Evolutionary conservation across 2,329 filamentous ascomycete genomes (phyloP).

Genomic region (Xylariaceae sp.): DNA sequence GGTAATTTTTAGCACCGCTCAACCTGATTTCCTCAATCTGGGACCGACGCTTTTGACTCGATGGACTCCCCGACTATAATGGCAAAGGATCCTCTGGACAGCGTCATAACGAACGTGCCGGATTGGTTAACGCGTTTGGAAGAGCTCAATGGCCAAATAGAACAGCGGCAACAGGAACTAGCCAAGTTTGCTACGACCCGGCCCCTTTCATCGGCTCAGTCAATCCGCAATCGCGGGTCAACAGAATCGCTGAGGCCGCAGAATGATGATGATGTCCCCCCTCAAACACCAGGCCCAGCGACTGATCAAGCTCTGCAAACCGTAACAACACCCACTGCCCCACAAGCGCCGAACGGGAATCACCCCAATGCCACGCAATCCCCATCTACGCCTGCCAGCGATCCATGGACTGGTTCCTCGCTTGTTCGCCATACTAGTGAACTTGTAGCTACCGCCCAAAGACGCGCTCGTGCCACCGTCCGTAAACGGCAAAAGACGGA

Average conservation of each 20-base stretch:
- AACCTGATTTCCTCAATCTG: neutral
- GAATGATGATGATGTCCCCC: constrained; percentile 39
- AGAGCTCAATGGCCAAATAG: constrained; percentile 57
- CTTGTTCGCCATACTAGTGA: constrained; percentile 42
- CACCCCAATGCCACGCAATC: constrained; percentile 25
- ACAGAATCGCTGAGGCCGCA: constrained; percentile 51
- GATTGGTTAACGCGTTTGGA: constrained; percentile 58
- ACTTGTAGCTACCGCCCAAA: constrained; percentile 43
- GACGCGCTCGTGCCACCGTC: constrained; percentile 44
- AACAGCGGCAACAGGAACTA: constrained; percentile 57
- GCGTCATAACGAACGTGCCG: constrained; percentile 53
- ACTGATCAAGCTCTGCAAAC: constrained; percentile 12
- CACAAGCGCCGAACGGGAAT: constrained; percentile 17
- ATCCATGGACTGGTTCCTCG: constrained; percentile 36
- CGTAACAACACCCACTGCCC: neutral
- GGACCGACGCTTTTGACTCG: constrained; percentile 6
- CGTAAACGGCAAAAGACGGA: constrained; percentile 50
- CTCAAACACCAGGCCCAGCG: constrained; percentile 16
- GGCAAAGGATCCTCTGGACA: constrained; percentile 54
- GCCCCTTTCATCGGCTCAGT: constrained; percentile 36
- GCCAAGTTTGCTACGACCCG: constrained; percentile 43
- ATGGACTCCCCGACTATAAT: constrained; percentile 23
- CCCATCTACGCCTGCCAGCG: constrained; percentile 34
- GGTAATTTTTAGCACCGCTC: constrained; percentile 12
- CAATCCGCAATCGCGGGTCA: constrained; percentile 49